A percentile compares a stretch with the other conserved stretches of the same genome.
phyloP scores from a whole-genome alignment of 1,139 yeast species.

The Candida pseudoviswanathii region DNA sequence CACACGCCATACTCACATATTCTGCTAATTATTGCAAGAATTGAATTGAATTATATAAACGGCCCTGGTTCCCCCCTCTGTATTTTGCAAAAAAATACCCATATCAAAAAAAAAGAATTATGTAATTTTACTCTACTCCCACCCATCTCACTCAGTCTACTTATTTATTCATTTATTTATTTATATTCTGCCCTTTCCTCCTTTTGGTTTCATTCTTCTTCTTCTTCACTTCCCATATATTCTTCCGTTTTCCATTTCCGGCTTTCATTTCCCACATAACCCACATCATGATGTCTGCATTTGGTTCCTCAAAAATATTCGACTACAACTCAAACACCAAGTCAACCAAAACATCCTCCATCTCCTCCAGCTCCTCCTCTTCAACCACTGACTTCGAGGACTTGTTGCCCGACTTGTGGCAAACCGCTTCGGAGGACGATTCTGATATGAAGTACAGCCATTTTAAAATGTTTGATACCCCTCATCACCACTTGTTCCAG shows the following conservation, averaged over 20 bases:
- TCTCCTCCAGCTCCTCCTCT: constrained; percentile 22
- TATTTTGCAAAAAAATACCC: not conserved
- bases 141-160: too few species aligned
- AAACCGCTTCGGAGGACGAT: constrained; percentile 19
- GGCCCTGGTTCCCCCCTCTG: not conserved
- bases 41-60: constrained; percentile 1
- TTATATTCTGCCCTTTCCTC: not conserved
- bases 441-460: constrained; percentile 8
- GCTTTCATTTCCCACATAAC: not conserved
- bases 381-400: constrained; percentile 27
- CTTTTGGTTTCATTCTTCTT: not conserved
- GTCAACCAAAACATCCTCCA: constrained; percentile 6
- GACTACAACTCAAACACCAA: not conserved
- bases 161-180: constrained; percentile 1
- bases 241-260: not conserved
- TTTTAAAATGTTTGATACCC: constrained; percentile 2
- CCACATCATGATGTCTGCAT: constrained; percentile 9
- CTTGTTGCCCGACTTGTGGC: constrained; percentile 42
- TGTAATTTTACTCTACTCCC: too few species aligned
- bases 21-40: not conserved
- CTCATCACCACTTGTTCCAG: constrained; percentile 3
- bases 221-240: not conserved
- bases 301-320: constrained; percentile 3
- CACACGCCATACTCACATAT: constrained; percentile 5
- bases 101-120: not conserved